Percentiles rank a stretch among this genome's conserved stretches.
phyloP scores from a whole-genome alignment of 331 rosid genomes.

The Ulmus americana region DNA sequence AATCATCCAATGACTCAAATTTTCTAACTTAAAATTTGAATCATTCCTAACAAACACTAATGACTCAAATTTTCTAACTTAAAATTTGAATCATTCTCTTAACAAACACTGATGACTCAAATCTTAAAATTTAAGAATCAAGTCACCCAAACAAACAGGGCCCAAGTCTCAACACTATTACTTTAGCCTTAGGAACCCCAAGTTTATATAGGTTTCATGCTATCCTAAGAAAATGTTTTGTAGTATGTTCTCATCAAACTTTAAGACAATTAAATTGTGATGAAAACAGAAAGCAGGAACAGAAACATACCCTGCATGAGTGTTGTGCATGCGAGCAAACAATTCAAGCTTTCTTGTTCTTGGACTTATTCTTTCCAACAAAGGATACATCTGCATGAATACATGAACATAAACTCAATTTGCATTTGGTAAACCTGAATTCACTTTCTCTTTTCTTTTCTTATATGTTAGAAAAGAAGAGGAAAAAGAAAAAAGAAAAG shows the following conservation, averaged over 20 bases:
- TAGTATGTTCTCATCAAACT: neutral
- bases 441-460: neutral
- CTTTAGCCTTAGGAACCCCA: neutral
- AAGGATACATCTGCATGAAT: conserved; percentile 73
- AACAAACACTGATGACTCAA: no score
- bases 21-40: no score
- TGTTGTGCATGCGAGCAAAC: conserved; percentile 99
- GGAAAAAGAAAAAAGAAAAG: neutral
- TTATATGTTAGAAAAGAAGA: neutral
- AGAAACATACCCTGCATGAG: conserved; percentile 83
- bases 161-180: neutral
- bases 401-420: conserved; percentile 6
- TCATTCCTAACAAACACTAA: no score
- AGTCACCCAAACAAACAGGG: no score
- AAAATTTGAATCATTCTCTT: no score
- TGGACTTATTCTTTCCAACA: conserved; percentile 97
- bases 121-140: no score
- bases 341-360: conserved; percentile 92
- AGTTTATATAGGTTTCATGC: neutral
- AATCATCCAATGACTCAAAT: no score
- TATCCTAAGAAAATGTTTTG: neutral
- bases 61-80: no score
- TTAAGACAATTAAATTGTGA: neutral
- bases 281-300: neutral
- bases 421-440: conserved; percentile 6